Base-by-base conservation (phyloP, 257 asterid species). In the Solanum bukasovii region DNA sequence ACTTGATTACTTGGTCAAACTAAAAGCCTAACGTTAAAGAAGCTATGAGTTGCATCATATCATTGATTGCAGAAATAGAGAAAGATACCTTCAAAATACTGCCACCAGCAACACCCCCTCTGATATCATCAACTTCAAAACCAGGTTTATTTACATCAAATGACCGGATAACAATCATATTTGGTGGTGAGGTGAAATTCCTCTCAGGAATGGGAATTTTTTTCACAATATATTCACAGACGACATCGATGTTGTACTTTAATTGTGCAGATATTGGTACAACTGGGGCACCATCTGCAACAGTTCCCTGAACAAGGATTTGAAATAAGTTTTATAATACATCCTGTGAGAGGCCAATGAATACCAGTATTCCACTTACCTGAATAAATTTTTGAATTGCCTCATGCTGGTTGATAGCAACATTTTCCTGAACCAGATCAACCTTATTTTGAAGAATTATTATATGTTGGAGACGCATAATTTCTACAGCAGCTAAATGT, bases 81-180 rank as follows among this genome's bases (percentile, higher is more conserved):
- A 56, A 56, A 88, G 74, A 74, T 91, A 95, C 99, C 99, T 97
- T 94, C 84, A 97, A 93, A 87, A 97, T 97, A 88, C 98, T 96
- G 52, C 99, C 99, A 91, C 99, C 99, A 87, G 99, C 99, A 90
- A 97, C 98, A 86, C 99, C 99, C 90, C 99, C 99, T 91, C 87
- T 93, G 61, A 97, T 95, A 33, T 97, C 98, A 94, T 97, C 98
- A 84, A 97, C 98, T 92, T 97, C 99, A 84, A 93, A 97, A 18
- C 99, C 99, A 86, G 99, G 99, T 91, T 96, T 97, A 88, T 97
- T 97, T 85, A 97, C 99, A 79, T 97, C 99, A 87, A 97, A 97
- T 78, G 99, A 97, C 87, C 99, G 94, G 90, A 97, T 97, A 46
- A 97, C 98, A 89, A 97, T 97, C 99, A 97, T 96, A 91, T 96